Conservation (phyloP, 768 basidiomycete species). For the Rhizopogon vulgaris region DNA sequence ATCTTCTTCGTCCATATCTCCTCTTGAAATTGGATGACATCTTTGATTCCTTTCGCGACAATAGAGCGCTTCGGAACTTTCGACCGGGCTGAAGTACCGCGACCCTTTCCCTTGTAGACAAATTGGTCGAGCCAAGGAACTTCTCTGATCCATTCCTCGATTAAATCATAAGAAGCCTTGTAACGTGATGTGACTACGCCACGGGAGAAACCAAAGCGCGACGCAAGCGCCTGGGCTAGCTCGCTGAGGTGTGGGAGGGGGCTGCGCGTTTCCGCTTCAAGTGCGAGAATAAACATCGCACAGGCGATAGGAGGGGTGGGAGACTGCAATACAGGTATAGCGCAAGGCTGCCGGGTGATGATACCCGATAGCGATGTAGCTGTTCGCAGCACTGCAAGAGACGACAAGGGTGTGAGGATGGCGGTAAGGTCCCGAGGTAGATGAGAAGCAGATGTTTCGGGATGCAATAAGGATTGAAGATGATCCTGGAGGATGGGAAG, state of each 20-base stretch:
- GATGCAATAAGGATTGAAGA: conserved; percentile 35
- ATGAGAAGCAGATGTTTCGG: conserved; percentile 20
- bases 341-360: conserved; percentile 34
- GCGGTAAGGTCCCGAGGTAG: conserved; percentile 28
- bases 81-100: conserved; percentile 39
- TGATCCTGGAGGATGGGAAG: conserved; percentile 52
- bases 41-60: conserved; percentile 62
- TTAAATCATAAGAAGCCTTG: conserved; percentile 53
- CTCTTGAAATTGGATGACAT: conserved; percentile 63
- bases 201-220: conserved; percentile 43
- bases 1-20: conserved; percentile 47
- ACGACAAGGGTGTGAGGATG: conserved; percentile 33
- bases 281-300: conserved; percentile 60
- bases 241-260: conserved; percentile 47
- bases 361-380: conserved; percentile 40
- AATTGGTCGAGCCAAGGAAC: conserved; percentile 72
- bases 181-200: conserved; percentile 64
- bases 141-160: conserved; percentile 54
- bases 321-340: conserved; percentile 34
- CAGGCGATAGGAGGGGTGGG: conserved; percentile 51
- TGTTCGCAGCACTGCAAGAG: conserved; percentile 34
- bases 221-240: conserved; percentile 53
- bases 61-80: conserved; percentile 58
- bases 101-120: conserved; percentile 27
- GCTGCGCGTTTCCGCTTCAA: conserved; percentile 59